Percentiles rank a stretch among this genome's conserved stretches.
These are phyloP conservation scores for Setaria italica DNA, from an alignment of 202 grass and related monocot genomes.

Conservation along the genomic window DNA sequence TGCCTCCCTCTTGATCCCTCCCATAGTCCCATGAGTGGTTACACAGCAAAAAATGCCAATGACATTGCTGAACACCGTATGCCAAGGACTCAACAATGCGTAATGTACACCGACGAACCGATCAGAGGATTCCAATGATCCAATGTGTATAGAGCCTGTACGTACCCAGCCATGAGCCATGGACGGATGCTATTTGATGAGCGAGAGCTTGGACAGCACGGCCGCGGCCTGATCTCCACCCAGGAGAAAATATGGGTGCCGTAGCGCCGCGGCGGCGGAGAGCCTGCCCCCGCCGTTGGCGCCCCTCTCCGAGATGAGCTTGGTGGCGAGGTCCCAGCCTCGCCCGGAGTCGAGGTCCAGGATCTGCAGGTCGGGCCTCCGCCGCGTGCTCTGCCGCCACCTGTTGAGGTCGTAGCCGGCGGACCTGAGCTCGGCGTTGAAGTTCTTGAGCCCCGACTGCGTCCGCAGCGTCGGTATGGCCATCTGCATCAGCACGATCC, in stretches of 20 bases:
- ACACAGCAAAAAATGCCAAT: conserved; percentile 38
- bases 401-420: conserved; percentile 78
- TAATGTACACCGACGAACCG: not conserved
- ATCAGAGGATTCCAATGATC: conserved; percentile 1
- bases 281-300: conserved; percentile 65
- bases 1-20: conserved; percentile 19
- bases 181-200: conserved; percentile 60
- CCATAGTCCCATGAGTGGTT: conserved; percentile 13
- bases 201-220: conserved; percentile 81
- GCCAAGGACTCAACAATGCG: not conserved
- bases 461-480: conserved; percentile 71
- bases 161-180: not conserved
- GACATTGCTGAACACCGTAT: conserved; percentile 24
- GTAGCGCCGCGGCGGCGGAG: conserved; percentile 80
- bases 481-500: conserved; percentile 97
- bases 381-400: conserved; percentile 70
- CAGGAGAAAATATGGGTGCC: conserved; percentile 92
- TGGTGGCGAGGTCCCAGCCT: conserved; percentile 96
- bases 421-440: conserved; percentile 83
- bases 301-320: conserved; percentile 74
- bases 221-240: conserved; percentile 82
- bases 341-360: conserved; percentile 80
- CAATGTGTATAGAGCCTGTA: not conserved
- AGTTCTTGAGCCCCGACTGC: conserved; percentile 77
- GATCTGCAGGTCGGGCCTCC: conserved; percentile 68